Evolutionary conservation across 176 grass and related monocot species (phyloP), one percentile per base, ranked within the genome.

Genomic region (Microstegium vimineum): DNA sequence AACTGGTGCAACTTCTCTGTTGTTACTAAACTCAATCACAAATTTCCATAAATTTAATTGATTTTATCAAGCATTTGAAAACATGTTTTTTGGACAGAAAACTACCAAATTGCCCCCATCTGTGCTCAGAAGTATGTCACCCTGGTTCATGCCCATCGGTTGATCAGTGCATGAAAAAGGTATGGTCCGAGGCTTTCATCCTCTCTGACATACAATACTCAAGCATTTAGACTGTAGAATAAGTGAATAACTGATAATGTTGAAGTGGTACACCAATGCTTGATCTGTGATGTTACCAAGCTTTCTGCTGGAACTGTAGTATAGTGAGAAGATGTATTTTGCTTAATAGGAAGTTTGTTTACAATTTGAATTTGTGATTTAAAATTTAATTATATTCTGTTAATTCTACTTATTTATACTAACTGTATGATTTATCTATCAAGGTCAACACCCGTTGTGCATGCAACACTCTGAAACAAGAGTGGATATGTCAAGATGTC

Each of bases 61-160:
- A 61, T 78, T 28, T 25, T 15, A 88, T 28, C 25, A 10, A 76
- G 8, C 79, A 75, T 80, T 88, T 59, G 64, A 7, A n/a, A n/a
- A 28, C 11, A 41, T 87, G 20, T 75, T 56, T 33, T 71, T 67
- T 45, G n/a, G 62, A 61, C 88, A 98, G 95, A 71, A 98, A 98
- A 75, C 91, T 98, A 59, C 76, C 89, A 60, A 98, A 86, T 65
- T 98, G 95, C 34, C 75, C 92, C 63, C 95, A 98, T 82, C 82
- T 98, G 46, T 98, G 95, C 76, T 98, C 95, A 82, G 90, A 98
- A 90, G 83, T 91, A 71, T 98, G 95, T 66, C 95, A 98, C 90
- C 95, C 92, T 84, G 95, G 88, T 88, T 77, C 76, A 61, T 98
- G 95, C 84, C 86, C 95, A 10, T 93, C 86, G 43, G 68, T 93